Percentiles rank a stretch among this genome's conserved stretches.
Evolutionary conservation across 2,329 filamentous ascomycete species (phyloP).

Genomic region (Phaeosphaeriaceae sp.): DNA sequence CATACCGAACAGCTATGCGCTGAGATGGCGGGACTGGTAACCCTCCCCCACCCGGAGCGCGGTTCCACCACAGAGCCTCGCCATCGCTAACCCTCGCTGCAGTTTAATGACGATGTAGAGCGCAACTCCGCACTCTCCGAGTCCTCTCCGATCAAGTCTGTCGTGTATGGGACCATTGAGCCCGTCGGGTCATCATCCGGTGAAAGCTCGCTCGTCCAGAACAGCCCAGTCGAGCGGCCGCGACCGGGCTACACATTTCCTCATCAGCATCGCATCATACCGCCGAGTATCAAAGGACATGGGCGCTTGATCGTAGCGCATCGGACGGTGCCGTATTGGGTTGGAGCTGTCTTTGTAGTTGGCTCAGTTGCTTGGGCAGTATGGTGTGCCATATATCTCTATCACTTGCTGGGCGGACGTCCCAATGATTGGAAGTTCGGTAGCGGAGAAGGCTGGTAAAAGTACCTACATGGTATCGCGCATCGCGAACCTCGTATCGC

Average conservation of each 20-base stretch:
- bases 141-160: slow-evolving; percentile 11
- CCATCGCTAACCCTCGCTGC: slow-evolving; percentile 12
- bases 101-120: slow-evolving; percentile 11
- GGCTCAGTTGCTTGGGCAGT: slow-evolving; percentile 28
- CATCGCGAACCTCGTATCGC: no score
- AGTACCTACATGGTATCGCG: no score
- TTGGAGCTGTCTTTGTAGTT: slow-evolving; percentile 19
- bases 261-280: slow-evolving; percentile 29
- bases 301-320: slow-evolving; percentile 26
- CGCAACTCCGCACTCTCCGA: slow-evolving; percentile 6
- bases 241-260: slow-evolving; percentile 17
- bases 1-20: slow-evolving; percentile 10
- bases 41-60: not conserved
- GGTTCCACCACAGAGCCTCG: not conserved
- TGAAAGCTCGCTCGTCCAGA: slow-evolving; percentile 18
- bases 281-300: slow-evolving; percentile 30
- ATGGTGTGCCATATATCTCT: slow-evolving; percentile 22
- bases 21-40: slow-evolving; percentile 26
- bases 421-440: slow-evolving; percentile 4
- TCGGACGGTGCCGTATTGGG: slow-evolving; percentile 27
- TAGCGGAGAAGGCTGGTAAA: not conserved
- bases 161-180: slow-evolving; percentile 18
- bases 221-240: slow-evolving; percentile 13
- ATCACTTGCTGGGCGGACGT: slow-evolving; percentile 20
- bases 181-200: slow-evolving; percentile 5